A percentile compares a stretch with the other conserved stretches of the same genome.
phyloP scores from a whole-genome alignment of 73 alveolate species.

The Paramecium primaurelia region DNA sequence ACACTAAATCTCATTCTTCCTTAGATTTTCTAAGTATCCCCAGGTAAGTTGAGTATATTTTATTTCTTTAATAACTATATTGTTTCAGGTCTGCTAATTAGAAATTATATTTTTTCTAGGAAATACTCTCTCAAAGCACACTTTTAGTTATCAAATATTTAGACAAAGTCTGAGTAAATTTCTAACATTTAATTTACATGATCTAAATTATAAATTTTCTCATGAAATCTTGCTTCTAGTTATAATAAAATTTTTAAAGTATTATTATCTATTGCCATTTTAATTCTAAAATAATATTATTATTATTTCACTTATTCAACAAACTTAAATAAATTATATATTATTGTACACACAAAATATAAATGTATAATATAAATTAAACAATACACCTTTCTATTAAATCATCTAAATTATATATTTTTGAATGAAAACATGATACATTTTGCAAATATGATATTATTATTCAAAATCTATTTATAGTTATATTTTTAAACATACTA shows the following conservation, averaged over 20 bases:
- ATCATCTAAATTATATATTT: neutral
- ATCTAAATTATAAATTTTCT: neutral
- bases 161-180: neutral
- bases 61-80: neutral
- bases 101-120: neutral
- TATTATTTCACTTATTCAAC: neutral
- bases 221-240: neutral
- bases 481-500: no score
- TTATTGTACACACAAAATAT: neutral
- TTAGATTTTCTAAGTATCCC: neutral
- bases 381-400: neutral
- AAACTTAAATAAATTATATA: no score
- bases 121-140: neutral
- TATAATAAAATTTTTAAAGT: neutral
- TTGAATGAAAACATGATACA: no score
- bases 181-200: neutral
- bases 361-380: no score
- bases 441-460: neutral
- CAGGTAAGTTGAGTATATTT: neutral
- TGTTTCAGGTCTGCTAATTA: conserved; percentile 8
- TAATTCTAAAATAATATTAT: neutral
- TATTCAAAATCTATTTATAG: no score
- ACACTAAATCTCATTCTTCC: conserved; percentile 13
- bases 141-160: neutral
- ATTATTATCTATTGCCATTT: neutral